Evolutionary conservation across 805 yeast species (phyloP).

Genomic region (Myxozyma neglecta): DNA sequence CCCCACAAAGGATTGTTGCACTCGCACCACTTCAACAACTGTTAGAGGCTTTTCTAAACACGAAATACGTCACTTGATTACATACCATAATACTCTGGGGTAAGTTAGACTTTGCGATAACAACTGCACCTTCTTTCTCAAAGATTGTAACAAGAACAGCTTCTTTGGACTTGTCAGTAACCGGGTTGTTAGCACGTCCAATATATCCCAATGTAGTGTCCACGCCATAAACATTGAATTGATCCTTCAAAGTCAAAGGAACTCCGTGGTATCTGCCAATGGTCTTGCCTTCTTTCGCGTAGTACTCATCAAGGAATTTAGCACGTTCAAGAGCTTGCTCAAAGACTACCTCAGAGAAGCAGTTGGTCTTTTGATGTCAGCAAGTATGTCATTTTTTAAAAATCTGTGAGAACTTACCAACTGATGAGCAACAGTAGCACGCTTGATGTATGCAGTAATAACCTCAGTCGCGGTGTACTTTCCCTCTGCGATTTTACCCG

Average conservation of each 20-base stretch:
- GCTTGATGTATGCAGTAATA: constrained; percentile 44
- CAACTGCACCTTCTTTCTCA: constrained; percentile 56
- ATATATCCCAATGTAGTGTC: constrained; percentile 48
- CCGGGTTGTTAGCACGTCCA: constrained; percentile 42
- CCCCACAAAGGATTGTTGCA: constrained; percentile 50
- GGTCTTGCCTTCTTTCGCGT: constrained; percentile 47
- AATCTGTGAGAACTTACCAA: constrained; percentile 5
- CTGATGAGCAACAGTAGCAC: constrained; percentile 33
- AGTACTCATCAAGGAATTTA: constrained; percentile 54
- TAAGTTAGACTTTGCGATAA: constrained; percentile 60
- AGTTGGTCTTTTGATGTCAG: constrained; percentile 34
- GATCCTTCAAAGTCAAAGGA: constrained; percentile 68
- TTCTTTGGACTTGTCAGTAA: constrained; percentile 45
- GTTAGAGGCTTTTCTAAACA: neutral
- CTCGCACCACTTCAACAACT: constrained; percentile 40
- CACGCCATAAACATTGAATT: constrained; percentile 54
- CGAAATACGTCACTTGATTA: neutral
- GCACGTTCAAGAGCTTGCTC: constrained; percentile 62
- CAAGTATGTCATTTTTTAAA: neutral
- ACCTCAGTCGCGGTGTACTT: constrained; percentile 49
- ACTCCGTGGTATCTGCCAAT: constrained; percentile 69
- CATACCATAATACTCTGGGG: constrained; percentile 56
- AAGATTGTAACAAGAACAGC: constrained; percentile 51
- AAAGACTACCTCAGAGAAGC: constrained; percentile 46
- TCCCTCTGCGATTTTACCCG: constrained; percentile 34